A percentile compares a stretch with the other conserved stretches of the same genome.
Evolutionary conservation across 805 yeast species (phyloP).

Genomic region (Saccharomyces eubayanus): DNA sequence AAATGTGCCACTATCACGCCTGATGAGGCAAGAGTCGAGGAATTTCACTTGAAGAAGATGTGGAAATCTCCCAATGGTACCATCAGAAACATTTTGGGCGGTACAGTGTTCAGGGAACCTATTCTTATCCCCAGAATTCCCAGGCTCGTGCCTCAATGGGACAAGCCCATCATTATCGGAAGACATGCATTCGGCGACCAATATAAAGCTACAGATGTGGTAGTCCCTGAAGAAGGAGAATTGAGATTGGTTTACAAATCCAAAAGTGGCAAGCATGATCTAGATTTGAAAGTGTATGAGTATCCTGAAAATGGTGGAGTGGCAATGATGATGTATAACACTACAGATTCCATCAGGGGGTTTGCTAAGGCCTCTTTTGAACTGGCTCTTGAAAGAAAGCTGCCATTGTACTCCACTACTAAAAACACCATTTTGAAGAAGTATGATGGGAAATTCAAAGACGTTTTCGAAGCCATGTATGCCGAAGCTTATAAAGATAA

Average conservation of each 20-base stretch:
- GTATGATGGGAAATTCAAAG: constrained; percentile 94
- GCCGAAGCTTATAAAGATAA: constrained; percentile 56
- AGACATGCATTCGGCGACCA: constrained; percentile 98
- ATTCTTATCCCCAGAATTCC: constrained; percentile 86
- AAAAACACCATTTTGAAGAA: constrained; percentile 90
- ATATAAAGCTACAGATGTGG: constrained; percentile 84
- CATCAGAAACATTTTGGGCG: constrained; percentile 89
- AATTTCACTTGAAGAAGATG: constrained; percentile 86
- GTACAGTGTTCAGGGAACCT: constrained; percentile 95
- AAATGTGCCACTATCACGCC: constrained; percentile 99
- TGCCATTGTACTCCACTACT: constrained; percentile 81
- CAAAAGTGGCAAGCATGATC: constrained; percentile 37
- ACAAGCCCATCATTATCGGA: constrained; percentile 90
- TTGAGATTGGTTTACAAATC: constrained; percentile 74
- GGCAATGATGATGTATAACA: constrained; percentile 90
- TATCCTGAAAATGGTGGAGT: constrained; percentile 59
- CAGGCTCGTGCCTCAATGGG: constrained; percentile 85
- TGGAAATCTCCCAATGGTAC: constrained; percentile 98
- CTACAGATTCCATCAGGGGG: constrained; percentile 80
- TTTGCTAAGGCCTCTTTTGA: constrained; percentile 92
- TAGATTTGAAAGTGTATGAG: constrained; percentile 35
- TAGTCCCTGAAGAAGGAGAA: constrained; percentile 72
- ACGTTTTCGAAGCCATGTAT: constrained; percentile 77
- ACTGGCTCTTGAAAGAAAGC: constrained; percentile 67
- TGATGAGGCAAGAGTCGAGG: constrained; percentile 89